Evolutionary conservation across 495 filamentous ascomycete species (phyloP), one percentile per base, ranked within the genome.

Genomic region (Friedmanniomyces simplex): DNA sequence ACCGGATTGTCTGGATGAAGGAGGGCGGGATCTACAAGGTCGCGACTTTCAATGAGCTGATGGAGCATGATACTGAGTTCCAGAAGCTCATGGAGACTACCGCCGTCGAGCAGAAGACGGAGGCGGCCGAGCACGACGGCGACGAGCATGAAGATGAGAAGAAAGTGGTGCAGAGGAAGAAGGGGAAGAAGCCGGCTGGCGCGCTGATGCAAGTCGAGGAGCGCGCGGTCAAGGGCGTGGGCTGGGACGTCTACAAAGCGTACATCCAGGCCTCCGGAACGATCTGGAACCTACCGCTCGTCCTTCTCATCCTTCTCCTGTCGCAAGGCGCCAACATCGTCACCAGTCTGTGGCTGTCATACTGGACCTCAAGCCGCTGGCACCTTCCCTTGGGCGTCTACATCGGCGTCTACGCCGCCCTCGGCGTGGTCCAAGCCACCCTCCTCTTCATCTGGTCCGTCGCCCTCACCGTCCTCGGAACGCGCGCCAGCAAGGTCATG

Each of bases 151-250:
- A 73, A 7, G 69, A 64, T 28, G 71, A 73, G 20, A 72, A 81
- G 59, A 79, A 80, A 64, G 74, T 74, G 41, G 58, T 57, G 4
- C 83, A 83, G 68, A 83, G 80, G 68, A 80, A 78, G 62, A 79
- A 81, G 64, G 63, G 63, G 13, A 67, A 64, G 47, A 85, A 84
- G 64, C 77, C 74, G 36, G 77, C 73, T 24, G 76, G 72, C 21
- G 81, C 76, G 10, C 72, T 98, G 48, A 98, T 98, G 93, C 89
- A 94, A 64, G 76, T 84, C 25, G 91, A 98, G 73, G 91, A 98
- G 63, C 77, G 86, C 52, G 87, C 88, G 0, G 80, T 87, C 18
- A 75, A 83, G n/a, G 87, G 83, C 47, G 89, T 96, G 0, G 78
- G 86, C 0, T 94, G 87, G 89, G 77, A 73, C 13, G 86, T 96